Base-by-base conservation (phyloP, 179 eudicot species). In the Vitellaria paradoxa region DNA sequence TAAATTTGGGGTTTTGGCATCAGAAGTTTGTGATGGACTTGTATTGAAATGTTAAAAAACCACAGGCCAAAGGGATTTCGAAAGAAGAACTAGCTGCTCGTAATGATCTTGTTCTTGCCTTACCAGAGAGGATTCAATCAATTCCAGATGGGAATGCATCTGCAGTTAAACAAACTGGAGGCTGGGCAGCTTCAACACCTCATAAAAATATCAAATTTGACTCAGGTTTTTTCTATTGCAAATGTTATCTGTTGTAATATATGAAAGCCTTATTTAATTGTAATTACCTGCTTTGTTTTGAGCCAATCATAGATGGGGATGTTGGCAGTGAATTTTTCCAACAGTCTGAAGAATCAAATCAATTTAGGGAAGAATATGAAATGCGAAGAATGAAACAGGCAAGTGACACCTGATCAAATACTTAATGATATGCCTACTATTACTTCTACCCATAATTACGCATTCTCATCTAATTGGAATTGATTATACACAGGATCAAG, bases 301-400 rank as follows among this genome's bases (percentile, higher is more conserved):
- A n/a, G 40, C 42, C 8, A 17, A 76, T 69, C 55, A 0, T 77
- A 90, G 92, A 89, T 80, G 94, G 92, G 75, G 78, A 79, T 70
- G 77, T 89, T 50, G 92, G 85, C 63, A 76, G 67, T 50, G 91
- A 83, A 37, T 90, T 84, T 63, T 83, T 90, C 24, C 85, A 87
- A 72, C 87, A 89, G 55, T 71, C 85, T 74, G 89, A 89, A 56
- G 86, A 90, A 71, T 86, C 94, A n/a, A 89, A 89, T 80, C 92
- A 87, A 55, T 90, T 87, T 73, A 86, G 82, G 81, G 80, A 82
- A 62, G 94, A 90, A 80, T 87, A 86, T 86, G 94, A 90, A 82
- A 89, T 90, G 92, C 84, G 88, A 76, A 90, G 86, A 84, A 73
- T 89, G 23, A 89, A 84, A 75, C 94, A 90, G 92, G 94, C 81